A percentile compares a stretch with the other conserved stretches of the same genome.
phyloP scores from a whole-genome alignment of 495 filamentous ascomycete genomes.

The Trypethelium eluteriae region DNA sequence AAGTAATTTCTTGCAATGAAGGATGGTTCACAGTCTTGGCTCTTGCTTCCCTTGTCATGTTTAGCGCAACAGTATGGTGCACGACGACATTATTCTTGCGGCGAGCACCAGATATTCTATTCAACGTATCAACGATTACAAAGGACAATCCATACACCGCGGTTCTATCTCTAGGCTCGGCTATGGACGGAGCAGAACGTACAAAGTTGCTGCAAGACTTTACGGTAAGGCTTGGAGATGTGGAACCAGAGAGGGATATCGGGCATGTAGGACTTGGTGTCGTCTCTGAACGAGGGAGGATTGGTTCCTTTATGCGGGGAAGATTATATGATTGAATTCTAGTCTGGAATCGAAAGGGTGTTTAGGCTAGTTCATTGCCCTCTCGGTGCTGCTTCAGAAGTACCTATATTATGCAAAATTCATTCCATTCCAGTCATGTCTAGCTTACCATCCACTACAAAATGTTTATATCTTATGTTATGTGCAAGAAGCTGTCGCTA shows the following conservation, averaged over 20 bases:
- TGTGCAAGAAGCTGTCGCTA: background rate
- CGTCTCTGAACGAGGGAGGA: background rate
- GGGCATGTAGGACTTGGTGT: constrained; percentile 22
- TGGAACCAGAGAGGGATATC: constrained; percentile 8
- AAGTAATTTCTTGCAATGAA: constrained; percentile 13
- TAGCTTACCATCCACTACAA: background rate
- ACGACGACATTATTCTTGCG: constrained; percentile 16
- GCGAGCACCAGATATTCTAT: constrained; percentile 9
- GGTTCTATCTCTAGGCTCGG: background rate
- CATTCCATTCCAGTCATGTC: background rate
- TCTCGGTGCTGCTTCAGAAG: too few relatives aligned
- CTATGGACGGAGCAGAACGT: constrained; percentile 4
- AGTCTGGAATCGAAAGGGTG: too few relatives aligned
- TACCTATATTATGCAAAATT: background rate
- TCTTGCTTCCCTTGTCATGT: constrained; percentile 19
- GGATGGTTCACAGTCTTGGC: constrained; percentile 18
- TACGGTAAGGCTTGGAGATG: constrained; percentile 9
- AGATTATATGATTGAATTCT: constrained; percentile 3
- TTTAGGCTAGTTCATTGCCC: too few relatives aligned
- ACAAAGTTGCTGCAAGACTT: constrained; percentile 2
- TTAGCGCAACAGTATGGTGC: constrained; percentile 15
- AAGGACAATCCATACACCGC: constrained; percentile 5
- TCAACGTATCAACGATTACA: constrained; percentile 2
- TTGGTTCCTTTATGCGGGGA: background rate
- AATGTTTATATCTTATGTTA: background rate